Evolutionary conservation across 371 early-diverging fungal genomes (phyloP).

Genomic region (Mortierella sp.): DNA sequence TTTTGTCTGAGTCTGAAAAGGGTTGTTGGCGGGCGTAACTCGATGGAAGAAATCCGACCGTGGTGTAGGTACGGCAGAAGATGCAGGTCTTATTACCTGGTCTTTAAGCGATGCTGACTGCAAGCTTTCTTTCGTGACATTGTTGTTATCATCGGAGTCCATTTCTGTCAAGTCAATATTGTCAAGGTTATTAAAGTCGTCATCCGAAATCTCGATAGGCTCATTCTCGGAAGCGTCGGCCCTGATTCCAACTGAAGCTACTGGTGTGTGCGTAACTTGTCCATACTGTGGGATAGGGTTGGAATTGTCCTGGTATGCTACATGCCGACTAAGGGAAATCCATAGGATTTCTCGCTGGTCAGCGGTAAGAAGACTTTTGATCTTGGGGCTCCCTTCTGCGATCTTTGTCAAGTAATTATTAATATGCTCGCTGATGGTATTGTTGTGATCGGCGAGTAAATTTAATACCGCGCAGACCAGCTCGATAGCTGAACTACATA

Average conservation of each 20-base stretch:
- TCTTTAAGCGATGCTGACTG: neutral
- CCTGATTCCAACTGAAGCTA: neutral
- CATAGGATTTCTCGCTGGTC: constrained; percentile 40
- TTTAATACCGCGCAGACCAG: constrained; percentile 44
- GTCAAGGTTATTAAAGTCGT: constrained; percentile 60
- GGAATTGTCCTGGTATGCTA: constrained; percentile 11
- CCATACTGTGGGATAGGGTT: neutral
- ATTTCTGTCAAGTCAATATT: constrained; percentile 52
- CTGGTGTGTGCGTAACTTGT: neutral
- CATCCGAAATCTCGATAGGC: constrained; percentile 54
- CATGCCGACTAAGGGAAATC: constrained; percentile 44
- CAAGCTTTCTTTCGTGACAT: constrained; percentile 56
- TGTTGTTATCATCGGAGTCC: constrained; percentile 46
- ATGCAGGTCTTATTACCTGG: neutral
- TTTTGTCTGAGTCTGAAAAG: constrained; percentile 42
- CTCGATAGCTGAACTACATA: constrained; percentile 37
- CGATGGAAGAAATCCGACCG: constrained; percentile 12
- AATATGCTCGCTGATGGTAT: constrained; percentile 15
- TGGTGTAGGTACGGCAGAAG: neutral
- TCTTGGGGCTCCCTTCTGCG: constrained; percentile 27
- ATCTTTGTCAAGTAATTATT: constrained; percentile 19
- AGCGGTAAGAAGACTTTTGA: constrained; percentile 31
- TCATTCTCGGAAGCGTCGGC: neutral
- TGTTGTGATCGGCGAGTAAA: constrained; percentile 41
- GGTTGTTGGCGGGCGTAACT: constrained; percentile 8